Conservation (phyloP, 352 stramenopile species). For the Phytophthora chlamydospora region DNA sequence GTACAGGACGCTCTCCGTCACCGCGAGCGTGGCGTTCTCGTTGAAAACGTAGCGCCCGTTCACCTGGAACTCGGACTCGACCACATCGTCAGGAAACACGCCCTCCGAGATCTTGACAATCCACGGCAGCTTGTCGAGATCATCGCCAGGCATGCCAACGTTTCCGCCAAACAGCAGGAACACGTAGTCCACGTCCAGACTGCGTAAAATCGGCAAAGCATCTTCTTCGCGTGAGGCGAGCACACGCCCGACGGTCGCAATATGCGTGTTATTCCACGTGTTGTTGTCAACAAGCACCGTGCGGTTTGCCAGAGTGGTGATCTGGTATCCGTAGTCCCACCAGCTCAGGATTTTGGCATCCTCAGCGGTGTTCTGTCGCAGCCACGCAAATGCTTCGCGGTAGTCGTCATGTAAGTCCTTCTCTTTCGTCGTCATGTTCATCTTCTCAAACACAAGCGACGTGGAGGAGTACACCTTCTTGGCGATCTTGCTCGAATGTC, state of each 20-base stretch:
- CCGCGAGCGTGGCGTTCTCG: slow-evolving; percentile 71
- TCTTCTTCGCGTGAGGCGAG: slow-evolving; percentile 72
- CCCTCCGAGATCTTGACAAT: slow-evolving; percentile 92
- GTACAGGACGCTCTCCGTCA: slow-evolving; percentile 92
- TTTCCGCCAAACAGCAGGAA: slow-evolving; percentile 79
- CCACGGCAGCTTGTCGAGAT: slow-evolving; percentile 95
- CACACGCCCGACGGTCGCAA: slow-evolving; percentile 92
- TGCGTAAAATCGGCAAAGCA: slow-evolving; percentile 73
- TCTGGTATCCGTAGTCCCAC: slow-evolving; percentile 91
- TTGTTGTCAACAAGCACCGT: slow-evolving; percentile 95
- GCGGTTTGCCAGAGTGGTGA: slow-evolving; percentile 82
- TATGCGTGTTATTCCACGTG: slow-evolving; percentile 98
- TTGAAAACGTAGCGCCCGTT: slow-evolving; percentile 76
- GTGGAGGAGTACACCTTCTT: slow-evolving; percentile 84
- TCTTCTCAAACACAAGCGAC: slow-evolving; percentile 71
- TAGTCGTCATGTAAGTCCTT: slow-evolving; percentile 75
- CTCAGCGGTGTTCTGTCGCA: slow-evolving; percentile 70
- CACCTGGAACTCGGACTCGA: slow-evolving; percentile 86
- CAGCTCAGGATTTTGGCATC: slow-evolving; percentile 81
- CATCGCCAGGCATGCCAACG: slow-evolving; percentile 77
- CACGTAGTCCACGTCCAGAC: slow-evolving; percentile 83
- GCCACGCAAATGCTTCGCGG: slow-evolving; percentile 83
- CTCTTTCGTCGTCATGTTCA: slow-evolving; percentile 52
- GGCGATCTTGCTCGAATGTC: slow-evolving; percentile 65
- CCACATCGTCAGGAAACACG: slow-evolving; percentile 80